Conservation (phyloP, 306 rosid genomes). For the Sicyos edulis region DNA sequence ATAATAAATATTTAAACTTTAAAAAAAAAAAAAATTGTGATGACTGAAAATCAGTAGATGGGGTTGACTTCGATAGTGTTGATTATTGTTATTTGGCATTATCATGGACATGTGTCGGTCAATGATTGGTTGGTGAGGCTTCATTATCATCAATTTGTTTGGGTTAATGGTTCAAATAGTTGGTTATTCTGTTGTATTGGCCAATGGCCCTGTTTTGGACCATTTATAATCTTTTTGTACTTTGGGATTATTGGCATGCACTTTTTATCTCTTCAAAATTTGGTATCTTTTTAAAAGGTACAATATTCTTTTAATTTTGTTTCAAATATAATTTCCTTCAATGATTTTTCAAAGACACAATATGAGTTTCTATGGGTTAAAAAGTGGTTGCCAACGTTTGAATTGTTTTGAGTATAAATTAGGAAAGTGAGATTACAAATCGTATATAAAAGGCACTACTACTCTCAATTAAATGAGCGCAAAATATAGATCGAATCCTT, state of each 20-base stretch:
- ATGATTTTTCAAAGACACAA: no score
- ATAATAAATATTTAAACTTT: no score
- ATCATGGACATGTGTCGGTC: background rate
- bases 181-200: background rate
- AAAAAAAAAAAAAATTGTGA: no score
- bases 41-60: background rate
- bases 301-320: background rate
- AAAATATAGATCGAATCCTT: no score
- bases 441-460: no score
- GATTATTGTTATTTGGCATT: no score
- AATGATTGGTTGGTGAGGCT: background rate
- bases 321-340: no score
- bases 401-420: no score
- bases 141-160: background rate
- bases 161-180: background rate
- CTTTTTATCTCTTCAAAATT: constrained; percentile 14
- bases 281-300: background rate
- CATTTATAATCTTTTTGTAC: constrained; percentile 2
- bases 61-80: background rate
- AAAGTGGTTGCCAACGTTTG: no score
- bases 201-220: background rate
- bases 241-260: constrained; percentile 9
- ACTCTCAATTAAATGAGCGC: no score
- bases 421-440: no score
- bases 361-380: no score